Conservation (phyloP, 305 asterid genomes). For the Nicotiana rustica region DNA sequence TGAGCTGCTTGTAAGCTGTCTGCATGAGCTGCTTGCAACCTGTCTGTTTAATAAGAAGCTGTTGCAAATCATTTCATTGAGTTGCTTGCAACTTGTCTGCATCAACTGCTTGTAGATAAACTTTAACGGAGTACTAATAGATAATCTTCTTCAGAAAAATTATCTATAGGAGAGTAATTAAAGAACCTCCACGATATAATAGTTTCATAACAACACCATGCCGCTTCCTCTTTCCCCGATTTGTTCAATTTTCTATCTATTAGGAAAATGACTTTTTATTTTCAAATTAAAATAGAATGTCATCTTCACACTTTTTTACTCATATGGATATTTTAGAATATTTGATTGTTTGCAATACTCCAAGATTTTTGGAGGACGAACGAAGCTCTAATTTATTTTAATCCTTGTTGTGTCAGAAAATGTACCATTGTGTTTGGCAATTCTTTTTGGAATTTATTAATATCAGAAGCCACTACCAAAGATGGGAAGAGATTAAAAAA, state of each 20-base stretch:
- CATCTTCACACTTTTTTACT: not conserved
- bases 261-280: not conserved
- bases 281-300: constrained; percentile 5
- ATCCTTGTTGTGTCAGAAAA: not conserved
- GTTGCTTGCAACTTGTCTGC: too few species aligned
- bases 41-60: too few species aligned
- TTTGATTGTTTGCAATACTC: not conserved
- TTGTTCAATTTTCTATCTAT: not conserved
- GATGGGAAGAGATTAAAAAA: not conserved
- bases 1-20: too few species aligned
- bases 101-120: too few species aligned
- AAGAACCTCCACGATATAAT: too few species aligned
- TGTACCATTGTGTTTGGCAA: constrained; percentile 1
- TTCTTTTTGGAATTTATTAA: not conserved
- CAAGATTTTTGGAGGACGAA: not conserved
- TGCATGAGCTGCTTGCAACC: too few species aligned
- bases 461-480: not conserved
- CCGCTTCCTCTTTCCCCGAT: not conserved
- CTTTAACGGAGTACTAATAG: too few species aligned
- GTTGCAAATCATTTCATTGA: too few species aligned
- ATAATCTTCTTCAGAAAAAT: too few species aligned
- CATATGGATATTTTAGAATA: not conserved
- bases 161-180: too few species aligned
- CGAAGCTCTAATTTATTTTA: not conserved
- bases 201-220: too few species aligned